phyloP scores from a whole-genome alignment of 1,284 basidiomycete species.

The Trichosporon coremiiforme region DNA sequence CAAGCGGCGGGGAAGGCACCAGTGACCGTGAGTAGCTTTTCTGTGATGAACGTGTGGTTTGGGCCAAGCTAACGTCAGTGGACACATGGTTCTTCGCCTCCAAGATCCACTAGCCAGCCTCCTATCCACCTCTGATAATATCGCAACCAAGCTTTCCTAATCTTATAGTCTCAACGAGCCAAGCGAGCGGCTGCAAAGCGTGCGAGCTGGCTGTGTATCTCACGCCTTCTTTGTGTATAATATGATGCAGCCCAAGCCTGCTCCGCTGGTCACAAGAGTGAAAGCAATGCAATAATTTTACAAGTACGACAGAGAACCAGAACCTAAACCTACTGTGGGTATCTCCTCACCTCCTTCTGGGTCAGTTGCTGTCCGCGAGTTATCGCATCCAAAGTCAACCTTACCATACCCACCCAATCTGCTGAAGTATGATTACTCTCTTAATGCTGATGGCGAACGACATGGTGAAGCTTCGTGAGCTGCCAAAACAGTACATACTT shows the following conservation, averaged over 20 bases:
- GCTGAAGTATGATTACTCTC: not conserved
- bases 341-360: constrained; percentile 1
- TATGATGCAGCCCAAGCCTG: not conserved
- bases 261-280: not conserved
- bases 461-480: not conserved
- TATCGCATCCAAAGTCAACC: constrained; percentile 19
- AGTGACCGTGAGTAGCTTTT: constrained; percentile 23
- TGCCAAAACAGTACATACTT: constrained; percentile 14
- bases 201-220: too few species aligned
- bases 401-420: not conserved
- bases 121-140: too few species aligned
- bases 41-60: not conserved
- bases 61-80: constrained; percentile 32
- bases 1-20: constrained; percentile 27
- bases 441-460: not conserved
- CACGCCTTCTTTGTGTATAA: not conserved
- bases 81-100: constrained; percentile 52
- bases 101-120: constrained; percentile 27
- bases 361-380: constrained; percentile 19
- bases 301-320: not conserved
- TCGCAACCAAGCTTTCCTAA: too few species aligned
- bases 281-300: constrained; percentile 14
- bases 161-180: too few species aligned
- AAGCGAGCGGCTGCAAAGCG: too few species aligned
- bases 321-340: constrained; percentile 15